A percentile compares a stretch with the other conserved stretches of the same genome.
These are phyloP conservation scores for Penicillium antarcticum DNA, from an alignment of 495 filamentous ascomycete species.

Conservation along the genomic window DNA sequence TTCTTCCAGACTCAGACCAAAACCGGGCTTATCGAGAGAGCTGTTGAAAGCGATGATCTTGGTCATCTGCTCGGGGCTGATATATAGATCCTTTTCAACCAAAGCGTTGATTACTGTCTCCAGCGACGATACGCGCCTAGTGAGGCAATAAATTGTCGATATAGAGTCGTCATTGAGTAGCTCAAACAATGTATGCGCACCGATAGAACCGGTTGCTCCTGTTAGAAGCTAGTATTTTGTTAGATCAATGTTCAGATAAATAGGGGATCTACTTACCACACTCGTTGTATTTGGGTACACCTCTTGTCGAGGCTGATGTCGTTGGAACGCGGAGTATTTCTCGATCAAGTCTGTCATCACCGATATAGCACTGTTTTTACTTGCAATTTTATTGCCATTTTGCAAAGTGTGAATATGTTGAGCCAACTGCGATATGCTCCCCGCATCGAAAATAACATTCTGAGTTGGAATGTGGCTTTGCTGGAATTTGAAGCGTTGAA, in stretches of 20 bases:
- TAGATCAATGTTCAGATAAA: neutral
- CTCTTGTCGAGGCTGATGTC: slow-evolving; percentile 27
- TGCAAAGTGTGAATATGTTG: slow-evolving; percentile 42
- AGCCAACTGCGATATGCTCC: slow-evolving; percentile 44
- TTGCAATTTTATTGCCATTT: slow-evolving; percentile 17
- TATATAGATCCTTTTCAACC: slow-evolving; percentile 25
- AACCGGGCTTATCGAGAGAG: slow-evolving; percentile 33
- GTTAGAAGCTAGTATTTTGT: slow-evolving; percentile 48
- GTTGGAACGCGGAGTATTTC: slow-evolving; percentile 46
- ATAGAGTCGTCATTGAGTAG: slow-evolving; percentile 44
- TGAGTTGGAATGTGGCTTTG: slow-evolving; percentile 24
- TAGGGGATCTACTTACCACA: slow-evolving; percentile 33
- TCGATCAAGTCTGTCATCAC: slow-evolving; percentile 45
- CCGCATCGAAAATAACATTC: slow-evolving; percentile 53
- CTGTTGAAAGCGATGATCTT: slow-evolving; percentile 41
- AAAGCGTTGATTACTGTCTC: slow-evolving; percentile 33
- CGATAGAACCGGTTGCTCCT: slow-evolving; percentile 58
- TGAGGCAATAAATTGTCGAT: slow-evolving; percentile 50
- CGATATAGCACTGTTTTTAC: slow-evolving; percentile 24
- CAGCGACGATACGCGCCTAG: slow-evolving; percentile 32
- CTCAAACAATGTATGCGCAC: slow-evolving; percentile 49
- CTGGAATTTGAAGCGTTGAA: slow-evolving; percentile 40
- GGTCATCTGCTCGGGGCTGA: slow-evolving; percentile 16
- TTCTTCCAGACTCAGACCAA: slow-evolving; percentile 36
- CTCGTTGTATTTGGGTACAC: slow-evolving; percentile 23